Conservation (phyloP, 2,329 filamentous ascomycete species). For the Acephala macrosclerotiorum region DNA sequence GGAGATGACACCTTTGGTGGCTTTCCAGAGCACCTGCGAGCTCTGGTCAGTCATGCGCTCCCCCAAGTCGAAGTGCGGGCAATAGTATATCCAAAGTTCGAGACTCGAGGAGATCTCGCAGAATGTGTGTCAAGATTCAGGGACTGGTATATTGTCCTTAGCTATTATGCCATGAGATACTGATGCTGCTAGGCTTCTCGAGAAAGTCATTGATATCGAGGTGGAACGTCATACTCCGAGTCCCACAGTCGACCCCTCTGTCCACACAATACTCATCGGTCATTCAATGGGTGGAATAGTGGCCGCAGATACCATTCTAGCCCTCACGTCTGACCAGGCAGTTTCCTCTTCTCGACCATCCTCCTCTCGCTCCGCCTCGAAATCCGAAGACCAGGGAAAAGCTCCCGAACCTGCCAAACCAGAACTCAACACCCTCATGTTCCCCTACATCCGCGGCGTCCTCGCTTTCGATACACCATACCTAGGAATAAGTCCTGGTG, state of each 20-base stretch:
- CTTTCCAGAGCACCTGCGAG: slow-evolving; percentile 76
- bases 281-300: slow-evolving; percentile 96
- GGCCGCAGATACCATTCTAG: slow-evolving; percentile 84
- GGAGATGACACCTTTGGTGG: slow-evolving; percentile 79
- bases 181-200: slow-evolving; percentile 69
- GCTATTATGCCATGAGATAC: slow-evolving; percentile 2
- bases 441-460: slow-evolving; percentile 89
- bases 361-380: slow-evolving; percentile 11
- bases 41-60: slow-evolving; percentile 68
- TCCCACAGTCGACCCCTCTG: slow-evolving; percentile 85
- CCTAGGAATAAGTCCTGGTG: slow-evolving; percentile 79
- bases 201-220: slow-evolving; percentile 94
- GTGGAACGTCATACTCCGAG: slow-evolving; percentile 81
- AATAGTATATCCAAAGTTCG: slow-evolving; percentile 80
- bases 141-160: slow-evolving; percentile 64
- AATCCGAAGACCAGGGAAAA: background rate
- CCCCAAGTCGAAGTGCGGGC: slow-evolving; percentile 73
- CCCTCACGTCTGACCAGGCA: slow-evolving; percentile 55
- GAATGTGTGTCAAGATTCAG: slow-evolving; percentile 77
- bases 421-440: slow-evolving; percentile 75
- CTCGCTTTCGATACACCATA: slow-evolving; percentile 96
- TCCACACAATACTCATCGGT: slow-evolving; percentile 81
- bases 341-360: slow-evolving; percentile 33
- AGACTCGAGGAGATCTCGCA: slow-evolving; percentile 79
- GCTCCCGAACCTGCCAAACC: slow-evolving; percentile 22